Conservation (phyloP, 2,329 filamentous ascomycete species). For the Paracorniculantispora psalliotae region DNA sequence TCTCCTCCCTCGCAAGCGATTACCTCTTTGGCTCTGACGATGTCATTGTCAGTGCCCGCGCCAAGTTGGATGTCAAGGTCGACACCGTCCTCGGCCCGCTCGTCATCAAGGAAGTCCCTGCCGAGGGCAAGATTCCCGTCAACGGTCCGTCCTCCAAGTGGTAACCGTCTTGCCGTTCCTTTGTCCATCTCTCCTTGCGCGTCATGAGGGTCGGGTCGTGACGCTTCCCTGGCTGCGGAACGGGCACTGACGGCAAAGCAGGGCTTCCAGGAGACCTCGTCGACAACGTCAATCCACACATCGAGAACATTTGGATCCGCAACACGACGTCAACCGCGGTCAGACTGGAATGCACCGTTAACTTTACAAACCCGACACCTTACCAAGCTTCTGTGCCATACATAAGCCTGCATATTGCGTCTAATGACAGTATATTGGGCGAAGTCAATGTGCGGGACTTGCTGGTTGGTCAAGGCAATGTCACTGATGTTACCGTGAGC, state of each 20-base stretch:
- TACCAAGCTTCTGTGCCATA: constrained; percentile 82
- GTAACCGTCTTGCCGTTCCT: constrained; percentile 22
- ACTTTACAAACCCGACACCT: constrained; percentile 83
- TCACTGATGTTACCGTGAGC: constrained; percentile 62
- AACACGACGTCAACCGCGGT: constrained; percentile 69
- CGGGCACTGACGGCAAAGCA: constrained; percentile 27
- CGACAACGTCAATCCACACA: constrained; percentile 50
- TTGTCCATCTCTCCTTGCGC: neutral
- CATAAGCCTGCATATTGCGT: constrained; percentile 68
- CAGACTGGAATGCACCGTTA: constrained; percentile 65
- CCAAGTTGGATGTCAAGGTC: constrained; percentile 77
- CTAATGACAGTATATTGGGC: constrained; percentile 69
- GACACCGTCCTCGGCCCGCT: constrained; percentile 77
- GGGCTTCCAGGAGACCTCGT: constrained; percentile 54
- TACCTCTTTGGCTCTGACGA: constrained; percentile 69
- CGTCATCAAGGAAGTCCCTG: constrained; percentile 77
- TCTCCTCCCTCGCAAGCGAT: constrained; percentile 74
- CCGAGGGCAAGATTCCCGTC: constrained; percentile 79
- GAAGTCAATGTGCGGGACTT: constrained; percentile 65
- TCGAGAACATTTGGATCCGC: constrained; percentile 67
- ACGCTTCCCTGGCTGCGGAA: constrained; percentile 1
- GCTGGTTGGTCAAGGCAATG: constrained; percentile 62
- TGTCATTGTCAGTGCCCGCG: constrained; percentile 69
- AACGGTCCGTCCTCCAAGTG: constrained; percentile 77
- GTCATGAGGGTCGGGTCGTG: neutral